These are phyloP conservation scores for Umbelopsis ramanniana DNA, from an alignment of 192 early-diverging fungal species.

Conservation along the genomic window DNA sequence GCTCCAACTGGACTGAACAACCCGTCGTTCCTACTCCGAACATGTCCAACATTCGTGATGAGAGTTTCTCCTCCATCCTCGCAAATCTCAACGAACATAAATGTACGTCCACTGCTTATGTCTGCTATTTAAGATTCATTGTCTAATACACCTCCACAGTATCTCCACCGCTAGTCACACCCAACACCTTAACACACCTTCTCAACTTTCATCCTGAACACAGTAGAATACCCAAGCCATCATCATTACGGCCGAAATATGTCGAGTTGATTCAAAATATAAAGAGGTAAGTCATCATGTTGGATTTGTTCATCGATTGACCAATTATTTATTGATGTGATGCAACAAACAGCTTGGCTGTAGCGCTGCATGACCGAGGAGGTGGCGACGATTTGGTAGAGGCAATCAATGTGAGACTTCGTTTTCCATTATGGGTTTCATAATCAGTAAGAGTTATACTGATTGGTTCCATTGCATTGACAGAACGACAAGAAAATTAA, in stretches of 20 bases:
- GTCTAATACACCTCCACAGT: neutral
- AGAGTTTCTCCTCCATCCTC: neutral
- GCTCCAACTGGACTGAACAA: neutral
- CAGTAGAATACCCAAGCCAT: neutral
- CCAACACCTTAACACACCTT: neutral
- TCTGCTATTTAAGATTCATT: neutral
- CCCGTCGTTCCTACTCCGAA: slow-evolving; percentile 8
- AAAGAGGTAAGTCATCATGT: neutral
- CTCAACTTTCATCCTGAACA: neutral
- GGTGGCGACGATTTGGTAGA: neutral
- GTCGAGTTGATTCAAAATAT: slow-evolving; percentile 9
- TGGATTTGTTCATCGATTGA: neutral
- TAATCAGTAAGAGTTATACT: neutral
- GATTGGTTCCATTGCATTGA: neutral
- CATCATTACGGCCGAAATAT: neutral
- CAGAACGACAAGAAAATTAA: neutral
- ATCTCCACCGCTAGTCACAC: slow-evolving; percentile 5
- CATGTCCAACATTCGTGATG: slow-evolving; percentile 7
- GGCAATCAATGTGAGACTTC: neutral
- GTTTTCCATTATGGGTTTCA: neutral
- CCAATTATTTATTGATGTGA: too few species aligned
- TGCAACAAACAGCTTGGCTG: neutral
- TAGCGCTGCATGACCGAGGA: neutral
- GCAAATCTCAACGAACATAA: slow-evolving; percentile 5
- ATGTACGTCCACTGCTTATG: neutral